Evolutionary conservation across 129 eudicot species (phyloP).

Genomic region (Saposhnikovia divaricata): DNA sequence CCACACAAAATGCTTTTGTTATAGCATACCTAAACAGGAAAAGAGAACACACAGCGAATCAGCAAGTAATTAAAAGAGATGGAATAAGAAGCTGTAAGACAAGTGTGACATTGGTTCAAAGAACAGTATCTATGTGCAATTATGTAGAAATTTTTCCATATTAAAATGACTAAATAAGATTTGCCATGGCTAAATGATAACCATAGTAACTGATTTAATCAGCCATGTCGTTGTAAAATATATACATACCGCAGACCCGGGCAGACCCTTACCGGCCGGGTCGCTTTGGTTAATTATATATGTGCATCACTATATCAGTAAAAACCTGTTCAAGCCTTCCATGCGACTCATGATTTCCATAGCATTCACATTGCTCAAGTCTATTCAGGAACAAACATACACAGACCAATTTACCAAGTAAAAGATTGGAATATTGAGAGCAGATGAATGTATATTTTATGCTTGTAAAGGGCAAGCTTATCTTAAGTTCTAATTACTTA

Average conservation of each 20-base stretch:
- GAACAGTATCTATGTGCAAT: background rate
- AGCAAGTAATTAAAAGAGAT: background rate
- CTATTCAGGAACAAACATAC: background rate
- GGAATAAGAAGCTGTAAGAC: background rate
- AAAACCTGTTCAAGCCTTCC: background rate
- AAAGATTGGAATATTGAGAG: background rate
- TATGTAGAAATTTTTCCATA: background rate
- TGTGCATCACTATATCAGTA: background rate
- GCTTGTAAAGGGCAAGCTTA: background rate
- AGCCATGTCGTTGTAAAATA: background rate
- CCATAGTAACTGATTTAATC: background rate
- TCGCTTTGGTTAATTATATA: background rate
- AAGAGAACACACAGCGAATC: background rate
- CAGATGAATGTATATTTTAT: background rate
- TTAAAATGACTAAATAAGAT: background rate
- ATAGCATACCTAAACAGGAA: slow-evolving; percentile 63
- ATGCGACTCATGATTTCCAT: background rate
- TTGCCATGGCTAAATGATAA: background rate
- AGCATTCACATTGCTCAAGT: background rate
- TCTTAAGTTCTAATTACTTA: background rate
- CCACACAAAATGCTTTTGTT: slow-evolving; percentile 77
- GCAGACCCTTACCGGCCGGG: background rate
- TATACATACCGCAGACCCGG: background rate
- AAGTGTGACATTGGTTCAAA: background rate
- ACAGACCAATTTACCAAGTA: background rate